These are phyloP conservation scores for Populus davidiana DNA, from an alignment of 345 rosid species.

Conservation along the genomic window DNA sequence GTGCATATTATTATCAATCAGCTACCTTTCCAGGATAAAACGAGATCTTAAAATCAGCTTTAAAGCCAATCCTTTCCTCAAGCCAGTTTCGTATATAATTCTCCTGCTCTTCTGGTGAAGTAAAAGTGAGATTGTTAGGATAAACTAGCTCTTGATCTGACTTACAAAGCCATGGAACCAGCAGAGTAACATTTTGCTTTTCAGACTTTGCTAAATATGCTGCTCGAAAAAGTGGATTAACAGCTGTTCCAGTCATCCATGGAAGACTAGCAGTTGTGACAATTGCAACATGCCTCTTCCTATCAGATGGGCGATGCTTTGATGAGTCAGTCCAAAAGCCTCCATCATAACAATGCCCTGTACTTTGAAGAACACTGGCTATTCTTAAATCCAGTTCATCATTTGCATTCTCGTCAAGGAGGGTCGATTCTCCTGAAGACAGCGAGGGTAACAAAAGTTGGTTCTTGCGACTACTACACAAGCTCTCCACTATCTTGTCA, in stretches of 20 bases:
- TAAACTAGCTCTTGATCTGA: constrained; percentile 96
- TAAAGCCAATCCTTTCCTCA: constrained; percentile 88
- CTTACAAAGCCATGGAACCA: constrained; percentile 97
- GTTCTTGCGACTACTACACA: constrained; percentile 76
- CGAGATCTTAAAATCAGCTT: constrained; percentile 83
- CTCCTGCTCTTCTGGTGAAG: constrained; percentile 96
- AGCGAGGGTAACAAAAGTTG: constrained; percentile 54
- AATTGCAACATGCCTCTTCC: constrained; percentile 87
- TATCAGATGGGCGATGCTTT: constrained; percentile 50
- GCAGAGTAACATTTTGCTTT: constrained; percentile 77
- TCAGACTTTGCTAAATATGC: constrained; percentile 84
- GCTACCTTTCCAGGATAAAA: constrained; percentile 97
- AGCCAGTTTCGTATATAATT: constrained; percentile 89
- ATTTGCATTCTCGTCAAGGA: constrained; percentile 47
- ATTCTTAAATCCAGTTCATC: constrained; percentile 81
- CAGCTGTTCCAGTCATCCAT: constrained; percentile 99
- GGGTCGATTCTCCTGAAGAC: constrained; percentile 57
- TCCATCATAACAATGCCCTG: constrained; percentile 89
- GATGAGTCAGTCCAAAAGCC: constrained; percentile 74
- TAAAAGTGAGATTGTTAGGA: constrained; percentile 76
- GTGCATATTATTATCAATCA: constrained; percentile 10
- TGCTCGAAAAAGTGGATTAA: constrained; percentile 91
- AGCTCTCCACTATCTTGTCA: constrained; percentile 76
- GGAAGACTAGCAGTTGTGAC: constrained; percentile 98
- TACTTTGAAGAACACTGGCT: constrained; percentile 92